A percentile compares a stretch with the other conserved stretches of the same genome.
Conservation (phyloP, 495 filamentous ascomycete species). For the Chlorociboria aeruginascens region DNA sequence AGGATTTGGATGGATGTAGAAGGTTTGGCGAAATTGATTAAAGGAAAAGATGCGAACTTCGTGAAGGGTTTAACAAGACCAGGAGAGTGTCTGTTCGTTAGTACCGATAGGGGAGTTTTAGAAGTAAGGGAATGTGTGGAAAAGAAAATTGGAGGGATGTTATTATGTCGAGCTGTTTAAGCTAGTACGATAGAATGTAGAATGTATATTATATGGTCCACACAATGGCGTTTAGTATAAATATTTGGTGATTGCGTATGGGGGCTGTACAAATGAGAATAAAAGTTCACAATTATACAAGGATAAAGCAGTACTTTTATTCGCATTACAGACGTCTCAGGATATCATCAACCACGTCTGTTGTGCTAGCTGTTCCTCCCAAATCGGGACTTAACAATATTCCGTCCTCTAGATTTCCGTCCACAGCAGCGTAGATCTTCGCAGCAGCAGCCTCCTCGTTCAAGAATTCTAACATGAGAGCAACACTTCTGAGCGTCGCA, state of each 20-base stretch:
- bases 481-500: constrained; percentile 82
- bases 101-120: constrained; percentile 67
- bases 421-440: constrained; percentile 82
- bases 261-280: no score
- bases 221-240: no score
- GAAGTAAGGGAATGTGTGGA: constrained; percentile 81
- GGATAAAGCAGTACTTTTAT: neutral
- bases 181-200: neutral
- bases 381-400: constrained; percentile 79
- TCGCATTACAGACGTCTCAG: constrained; percentile 61
- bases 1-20: constrained; percentile 49
- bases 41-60: constrained; percentile 50
- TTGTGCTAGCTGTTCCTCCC: constrained; percentile 76
- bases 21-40: constrained; percentile 48
- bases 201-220: constrained; percentile 2
- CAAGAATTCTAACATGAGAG: constrained; percentile 92
- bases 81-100: constrained; percentile 76
- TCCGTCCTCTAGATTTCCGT: constrained; percentile 79
- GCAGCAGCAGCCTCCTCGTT: constrained; percentile 75
- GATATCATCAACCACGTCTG: constrained; percentile 84
- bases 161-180: constrained; percentile 58
- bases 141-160: constrained; percentile 72
- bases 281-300: no score
- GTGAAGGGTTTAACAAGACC: constrained; percentile 62
- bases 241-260: no score